Evolutionary conservation across 2,329 filamentous ascomycete species (phyloP), one percentile per base, ranked within the genome.

Genomic region (Ustulina deusta): DNA sequence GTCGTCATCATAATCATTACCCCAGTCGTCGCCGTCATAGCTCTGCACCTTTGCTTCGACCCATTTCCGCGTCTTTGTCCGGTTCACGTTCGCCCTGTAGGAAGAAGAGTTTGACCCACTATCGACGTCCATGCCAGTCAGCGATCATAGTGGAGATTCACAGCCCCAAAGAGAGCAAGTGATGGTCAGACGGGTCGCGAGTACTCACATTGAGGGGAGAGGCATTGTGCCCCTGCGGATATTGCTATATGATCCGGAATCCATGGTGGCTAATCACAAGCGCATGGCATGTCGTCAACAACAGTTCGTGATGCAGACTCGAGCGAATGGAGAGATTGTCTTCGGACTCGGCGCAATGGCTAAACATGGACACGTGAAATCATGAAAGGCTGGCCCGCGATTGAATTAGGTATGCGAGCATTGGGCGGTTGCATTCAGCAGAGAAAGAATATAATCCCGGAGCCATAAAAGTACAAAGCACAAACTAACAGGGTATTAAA

Each of bases 21-120:
- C 95, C 94, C 95, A 97, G 76, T 97, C 95, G 75, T 97, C 94
- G 70, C 94, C 95, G 75, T 95, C 94, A 77, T 98, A 98, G 77
- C 89, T 92, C 74, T 92, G 90, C 66, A 89, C 86, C 79, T 94
- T 95, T 40, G 95, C 95, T 75, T 97, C 91, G 42, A 95, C 91
- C 95, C 95, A 98, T 87, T 97, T 97, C 81, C 91, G 92, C 63
- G 94, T 97, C 82, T 97, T 97, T 63, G 90, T 87, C 69, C 95
- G 90, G 81, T 93, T 95, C 56, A 97, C 90, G 78, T 97, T 97
- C 59, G 93, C 89, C 78, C 92, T 91, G 81, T 94, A 97, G 29
- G 80, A 59, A 42, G 61, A 68, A 13, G 63, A 56, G 38, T 58
- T 51, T 17, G 59, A 9, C 13, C 55, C 29, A 36, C 67, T 69